These are phyloP conservation scores for Polyporus arcularius DNA, from an alignment of 768 basidiomycete species.

Conservation along the genomic window DNA sequence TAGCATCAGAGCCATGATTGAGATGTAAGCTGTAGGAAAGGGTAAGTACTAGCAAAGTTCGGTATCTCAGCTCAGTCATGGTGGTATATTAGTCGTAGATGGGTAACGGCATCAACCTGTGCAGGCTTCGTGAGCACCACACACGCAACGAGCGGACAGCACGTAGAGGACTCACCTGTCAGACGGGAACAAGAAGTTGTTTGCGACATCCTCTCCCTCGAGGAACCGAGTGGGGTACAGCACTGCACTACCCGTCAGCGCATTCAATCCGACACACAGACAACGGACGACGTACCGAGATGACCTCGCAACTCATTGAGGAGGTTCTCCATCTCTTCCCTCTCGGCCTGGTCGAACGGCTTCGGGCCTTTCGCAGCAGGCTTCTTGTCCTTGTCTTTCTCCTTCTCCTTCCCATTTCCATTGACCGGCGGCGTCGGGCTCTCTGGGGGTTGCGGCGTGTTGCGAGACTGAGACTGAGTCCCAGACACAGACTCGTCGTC, in stretches of 20 bases:
- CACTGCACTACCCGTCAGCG: slow-evolving; percentile 47
- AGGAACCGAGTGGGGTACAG: slow-evolving; percentile 83
- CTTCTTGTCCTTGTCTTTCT: slow-evolving; percentile 40
- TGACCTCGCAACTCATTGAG: slow-evolving; percentile 80
- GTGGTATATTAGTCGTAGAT: slow-evolving; percentile 57
- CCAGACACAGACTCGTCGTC: slow-evolving; percentile 19
- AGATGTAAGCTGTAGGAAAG: too few species aligned
- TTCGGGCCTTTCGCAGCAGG: slow-evolving; percentile 54
- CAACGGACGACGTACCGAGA: slow-evolving; percentile 57
- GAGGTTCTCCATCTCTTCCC: slow-evolving; percentile 87
- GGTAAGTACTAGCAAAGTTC: not conserved
- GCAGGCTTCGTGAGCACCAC: slow-evolving; percentile 8
- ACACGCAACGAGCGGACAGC: not conserved
- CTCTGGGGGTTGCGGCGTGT: slow-evolving; percentile 10
- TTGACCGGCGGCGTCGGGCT: slow-evolving; percentile 7
- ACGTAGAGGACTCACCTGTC: slow-evolving; percentile 55
- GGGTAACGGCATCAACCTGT: slow-evolving; percentile 68
- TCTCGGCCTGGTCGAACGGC: slow-evolving; percentile 80
- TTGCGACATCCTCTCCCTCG: slow-evolving; percentile 88
- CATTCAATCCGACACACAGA: not conserved
- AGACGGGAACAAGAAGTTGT: slow-evolving; percentile 92
- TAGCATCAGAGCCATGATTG: too few species aligned
- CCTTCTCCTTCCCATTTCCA: not conserved
- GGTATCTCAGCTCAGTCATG: not conserved
- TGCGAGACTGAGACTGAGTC: slow-evolving; percentile 15